Evolutionary conservation across 2,329 filamentous ascomycete genomes (phyloP).

Genomic region (Scedosporium apiospermum): DNA sequence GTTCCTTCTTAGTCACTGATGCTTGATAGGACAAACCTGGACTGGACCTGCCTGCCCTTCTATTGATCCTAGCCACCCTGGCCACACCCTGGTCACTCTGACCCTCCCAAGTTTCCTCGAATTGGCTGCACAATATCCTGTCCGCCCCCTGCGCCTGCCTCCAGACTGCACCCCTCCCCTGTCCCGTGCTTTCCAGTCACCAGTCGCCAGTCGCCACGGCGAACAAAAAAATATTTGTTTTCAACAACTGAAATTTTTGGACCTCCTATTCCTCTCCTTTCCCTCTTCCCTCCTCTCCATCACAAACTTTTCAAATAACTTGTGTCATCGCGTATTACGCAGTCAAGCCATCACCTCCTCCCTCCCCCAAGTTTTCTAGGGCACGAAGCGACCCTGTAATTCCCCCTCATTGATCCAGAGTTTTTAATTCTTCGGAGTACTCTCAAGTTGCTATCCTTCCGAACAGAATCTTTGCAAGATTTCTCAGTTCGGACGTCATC

Average conservation of each 20-base stretch:
- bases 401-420: constrained; percentile 46
- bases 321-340: constrained; percentile 20
- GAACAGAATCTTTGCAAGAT: constrained; percentile 11
- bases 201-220: constrained; percentile 5
- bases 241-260: not conserved
- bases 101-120: not conserved
- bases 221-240: constrained; percentile 8
- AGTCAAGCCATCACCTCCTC: constrained; percentile 25
- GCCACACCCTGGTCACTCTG: not conserved
- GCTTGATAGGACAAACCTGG: not conserved
- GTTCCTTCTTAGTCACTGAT: not conserved
- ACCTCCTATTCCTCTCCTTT: constrained; percentile 6
- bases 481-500: constrained; percentile 31
- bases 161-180: not conserved
- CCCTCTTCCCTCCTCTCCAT: constrained; percentile 1
- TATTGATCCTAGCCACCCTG: not conserved
- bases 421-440: constrained; percentile 22
- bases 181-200: constrained; percentile 6
- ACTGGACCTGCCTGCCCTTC: not conserved
- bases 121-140: not conserved
- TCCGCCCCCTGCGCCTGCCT: constrained; percentile 4
- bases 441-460: constrained; percentile 26
- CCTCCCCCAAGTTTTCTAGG: constrained; percentile 53
- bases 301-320: constrained; percentile 8
- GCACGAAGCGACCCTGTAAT: constrained; percentile 80